These are phyloP conservation scores for Discostella stelligeroides DNA, from an alignment of 108 stramenopile species.

Conservation along the genomic window DNA sequence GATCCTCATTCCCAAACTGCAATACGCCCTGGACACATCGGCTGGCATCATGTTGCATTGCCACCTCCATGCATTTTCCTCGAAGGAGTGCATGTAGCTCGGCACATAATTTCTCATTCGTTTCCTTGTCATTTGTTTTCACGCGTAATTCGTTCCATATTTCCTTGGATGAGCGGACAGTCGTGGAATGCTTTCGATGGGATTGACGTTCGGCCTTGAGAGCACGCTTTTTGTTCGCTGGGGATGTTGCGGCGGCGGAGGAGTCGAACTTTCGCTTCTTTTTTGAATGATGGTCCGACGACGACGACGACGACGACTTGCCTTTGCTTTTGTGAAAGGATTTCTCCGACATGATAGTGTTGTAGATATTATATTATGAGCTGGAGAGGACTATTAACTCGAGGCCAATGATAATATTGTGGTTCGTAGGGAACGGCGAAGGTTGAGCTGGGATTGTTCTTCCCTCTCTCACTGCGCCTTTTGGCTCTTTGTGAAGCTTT, in stretches of 20 bases:
- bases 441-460: no score
- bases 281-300: background rate
- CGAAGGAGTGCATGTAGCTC: constrained; percentile 73
- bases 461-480: no score
- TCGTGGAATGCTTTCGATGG: constrained; percentile 76
- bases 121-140: constrained; percentile 74
- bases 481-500: no score
- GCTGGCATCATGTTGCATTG: constrained; percentile 91
- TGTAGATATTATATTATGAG: background rate
- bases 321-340: background rate
- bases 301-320: no score
- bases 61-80: constrained; percentile 80
- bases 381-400: background rate
- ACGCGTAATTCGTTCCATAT: constrained; percentile 86
- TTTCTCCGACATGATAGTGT: background rate
- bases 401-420: background rate
- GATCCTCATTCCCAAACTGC: constrained; percentile 75
- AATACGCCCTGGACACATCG: constrained; percentile 88
- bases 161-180: constrained; percentile 73
- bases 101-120: constrained; percentile 63
- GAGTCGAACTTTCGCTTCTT: constrained; percentile 30
- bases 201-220: constrained; percentile 86
- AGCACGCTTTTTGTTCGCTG: constrained; percentile 69
- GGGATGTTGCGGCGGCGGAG: background rate
- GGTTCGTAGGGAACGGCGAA: no score